Conservation (phyloP, 306 rosid species). For the Lathyrus sativus region DNA sequence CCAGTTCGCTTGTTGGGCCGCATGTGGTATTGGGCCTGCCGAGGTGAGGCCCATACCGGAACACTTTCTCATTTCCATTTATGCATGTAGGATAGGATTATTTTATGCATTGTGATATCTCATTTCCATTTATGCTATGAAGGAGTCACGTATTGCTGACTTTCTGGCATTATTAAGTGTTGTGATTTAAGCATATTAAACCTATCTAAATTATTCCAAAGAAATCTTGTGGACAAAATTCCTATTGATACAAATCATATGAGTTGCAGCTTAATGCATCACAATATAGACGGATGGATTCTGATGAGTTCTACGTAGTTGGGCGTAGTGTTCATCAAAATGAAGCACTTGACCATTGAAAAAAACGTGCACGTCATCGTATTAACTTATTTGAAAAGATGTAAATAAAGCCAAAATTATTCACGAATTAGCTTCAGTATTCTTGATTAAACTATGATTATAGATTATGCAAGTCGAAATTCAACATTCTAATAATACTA, state of each 20-base stretch:
- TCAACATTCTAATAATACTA: neutral
- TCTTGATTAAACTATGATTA: constrained; percentile 35
- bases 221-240: constrained; percentile 1
- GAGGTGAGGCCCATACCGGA: no score
- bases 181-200: constrained; percentile 9
- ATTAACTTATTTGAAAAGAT: constrained; percentile 78
- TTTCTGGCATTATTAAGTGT: constrained; percentile 72
- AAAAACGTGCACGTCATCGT: constrained; percentile 83
- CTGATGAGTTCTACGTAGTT: constrained; percentile 86
- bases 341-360: constrained; percentile 80
- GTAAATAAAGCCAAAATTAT: constrained; percentile 83
- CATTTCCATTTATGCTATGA: constrained; percentile 57
- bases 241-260: constrained; percentile 26
- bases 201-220: constrained; percentile 5
- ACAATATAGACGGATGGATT: constrained; percentile 88
- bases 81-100: no score
- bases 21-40: no score
- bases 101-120: no score
- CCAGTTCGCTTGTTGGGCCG: no score
- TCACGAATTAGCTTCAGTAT: constrained; percentile 91
- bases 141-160: constrained; percentile 75
- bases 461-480: constrained; percentile 22
- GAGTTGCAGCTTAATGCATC: constrained; percentile 78
- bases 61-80: no score
- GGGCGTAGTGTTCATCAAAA: constrained; percentile 80